A percentile compares a stretch with the other conserved stretches of the same genome.
These are phyloP conservation scores for Inga laurina DNA, from an alignment of 306 rosid genomes.

Conservation along the genomic window DNA sequence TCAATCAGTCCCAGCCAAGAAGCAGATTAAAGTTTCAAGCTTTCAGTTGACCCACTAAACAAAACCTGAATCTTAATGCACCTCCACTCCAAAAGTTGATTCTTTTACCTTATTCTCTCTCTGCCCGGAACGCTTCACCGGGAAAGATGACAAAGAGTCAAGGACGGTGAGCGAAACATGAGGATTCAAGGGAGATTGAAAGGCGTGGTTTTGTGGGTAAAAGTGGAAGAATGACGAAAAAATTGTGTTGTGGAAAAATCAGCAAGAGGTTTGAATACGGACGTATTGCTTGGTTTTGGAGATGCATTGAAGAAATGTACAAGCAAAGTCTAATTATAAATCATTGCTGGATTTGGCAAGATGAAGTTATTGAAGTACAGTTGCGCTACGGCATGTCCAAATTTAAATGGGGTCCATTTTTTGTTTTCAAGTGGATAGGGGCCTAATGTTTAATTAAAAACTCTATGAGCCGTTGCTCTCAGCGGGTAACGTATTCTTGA, in stretches of 20 bases:
- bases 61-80: slow-evolving; percentile 32
- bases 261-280: neutral
- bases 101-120: slow-evolving; percentile 2
- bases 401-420: slow-evolving; percentile 48
- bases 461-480: too few relatives aligned
- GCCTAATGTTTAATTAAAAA: too few relatives aligned
- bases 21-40: slow-evolving; percentile 32
- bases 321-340: slow-evolving; percentile 25
- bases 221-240: neutral
- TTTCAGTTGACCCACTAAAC: slow-evolving; percentile 43
- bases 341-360: neutral
- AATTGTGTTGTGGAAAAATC: slow-evolving; percentile 17
- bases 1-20: slow-evolving; percentile 24
- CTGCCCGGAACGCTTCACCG: slow-evolving; percentile 29
- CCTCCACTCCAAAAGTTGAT: slow-evolving; percentile 26
- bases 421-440: neutral
- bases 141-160: neutral
- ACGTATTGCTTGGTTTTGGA: slow-evolving; percentile 10
- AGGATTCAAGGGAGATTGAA: slow-evolving; percentile 32
- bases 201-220: slow-evolving; percentile 16
- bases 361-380: slow-evolving; percentile 16
- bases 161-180: slow-evolving; percentile 35
- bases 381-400: slow-evolving; percentile 30
- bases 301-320: slow-evolving; percentile 18
- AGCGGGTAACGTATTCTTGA: too few relatives aligned